Evolutionary conservation across 768 basidiomycete species (phyloP), one percentile per base, ranked within the genome.

Genomic region (Podaxis sp.): DNA sequence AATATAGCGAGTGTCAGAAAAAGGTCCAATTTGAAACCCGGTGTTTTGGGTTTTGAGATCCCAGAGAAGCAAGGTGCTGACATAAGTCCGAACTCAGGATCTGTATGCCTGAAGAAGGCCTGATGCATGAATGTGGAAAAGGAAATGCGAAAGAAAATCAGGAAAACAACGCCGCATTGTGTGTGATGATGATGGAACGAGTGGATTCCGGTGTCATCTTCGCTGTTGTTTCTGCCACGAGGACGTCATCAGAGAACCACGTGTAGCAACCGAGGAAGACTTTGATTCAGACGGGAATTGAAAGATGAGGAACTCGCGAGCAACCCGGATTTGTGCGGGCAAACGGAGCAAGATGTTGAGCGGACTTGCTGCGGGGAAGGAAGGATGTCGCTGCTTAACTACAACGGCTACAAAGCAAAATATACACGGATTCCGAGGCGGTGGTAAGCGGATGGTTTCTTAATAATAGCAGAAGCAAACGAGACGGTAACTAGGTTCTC

Each of bases 141-240:
- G 60, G 60, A 61, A 55, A 62, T 17, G 12, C 33, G 44, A 62
- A 62, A 62, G 53, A 38, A 42, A 33, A 44, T n/a, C 3, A 11
- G 24, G 19, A 40, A n/a, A n/a, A 22, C 38, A 39, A 36, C 24
- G 22, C 54, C 39, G 38, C 19, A 17, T 55, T 15, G 53, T 17
- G 39, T 40, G 36, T 13, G n/a, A n/a, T 42, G 38, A 33, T 33
- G 52, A 56, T 56, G 36, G 22, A 56, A 19, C 8, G 17, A 22
- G 22, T 30, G 19, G 33, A 46, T 26, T 36, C 44, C 40, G 40
- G 28, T 40, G 39, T 22, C 52, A 46, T 46, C 3, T 46, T 46
- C 53, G 15, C 22, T 55, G 17, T 61, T 30, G 58, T 19, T 59
- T 36, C 44, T 28, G 61, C 61, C 61, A 57, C 61, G 61, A 63